Evolutionary conservation across 2,329 filamentous ascomycete species (phyloP), one percentile per base, ranked within the genome.

Genomic region (Beauveria sp.): DNA sequence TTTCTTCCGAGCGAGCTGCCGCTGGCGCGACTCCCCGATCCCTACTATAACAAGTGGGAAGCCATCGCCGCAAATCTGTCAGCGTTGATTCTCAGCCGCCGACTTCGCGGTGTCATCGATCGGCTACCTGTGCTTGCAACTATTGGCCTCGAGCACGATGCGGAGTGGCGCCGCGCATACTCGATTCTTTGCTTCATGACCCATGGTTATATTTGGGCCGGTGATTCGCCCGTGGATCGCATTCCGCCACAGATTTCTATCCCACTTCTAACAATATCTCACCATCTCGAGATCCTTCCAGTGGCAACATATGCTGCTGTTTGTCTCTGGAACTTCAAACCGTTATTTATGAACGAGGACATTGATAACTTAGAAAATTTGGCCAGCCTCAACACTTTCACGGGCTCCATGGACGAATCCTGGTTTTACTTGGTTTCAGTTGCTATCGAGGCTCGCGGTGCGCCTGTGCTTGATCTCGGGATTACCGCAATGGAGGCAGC

Each of bases 381-480:
- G 61, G 87, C 91, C 46, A 95, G 91, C 2, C 81, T 98, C 64
- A 86, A 87, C 69, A 97, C 95, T 18, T 96, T 97, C 71, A 98
- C 95, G 18, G 95, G 95, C 56, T 93, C 92, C 8, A 80, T 96
- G 61, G 95, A 99, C 72, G 95, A 99, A 77, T 96, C 95, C 65
- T 99, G 95, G 95, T 99, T 99, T 73, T 99, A 98, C 73, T 82
- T 99, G 14, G 86, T 98, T 58, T 97, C 92, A 0, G 90, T 97
- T 3, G 95, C 93, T 65, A 97, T 99, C 66, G 95, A 99, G 76
- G 92, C 93, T 60, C 88, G 91, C 61, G 93, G 91, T 28, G 95
- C 88, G 0, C 90, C 92, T 3, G 89, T 93, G 62, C 87, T 99
- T 59, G 87, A 92, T 0, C 78, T 96, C 63, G 96, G 97, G 91